Evolutionary conservation across 2,329 filamentous ascomycete genomes (phyloP).

Genomic region (Phialophora expanda): DNA sequence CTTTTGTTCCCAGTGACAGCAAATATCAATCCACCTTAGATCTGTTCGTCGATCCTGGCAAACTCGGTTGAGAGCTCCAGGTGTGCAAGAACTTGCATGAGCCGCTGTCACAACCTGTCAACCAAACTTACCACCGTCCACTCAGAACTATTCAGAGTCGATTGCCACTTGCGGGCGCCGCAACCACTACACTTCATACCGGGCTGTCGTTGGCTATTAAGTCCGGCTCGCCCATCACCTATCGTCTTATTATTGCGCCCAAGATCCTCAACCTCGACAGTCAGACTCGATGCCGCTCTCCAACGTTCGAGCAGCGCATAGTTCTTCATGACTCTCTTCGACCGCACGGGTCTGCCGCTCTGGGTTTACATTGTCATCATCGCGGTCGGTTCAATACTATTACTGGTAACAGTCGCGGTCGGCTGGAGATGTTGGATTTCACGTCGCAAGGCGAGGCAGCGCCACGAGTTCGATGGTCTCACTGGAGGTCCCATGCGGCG

Average conservation of each 20-base stretch:
- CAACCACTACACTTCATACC: constrained; percentile 1
- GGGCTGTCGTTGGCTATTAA: not conserved
- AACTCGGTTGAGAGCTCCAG: not conserved
- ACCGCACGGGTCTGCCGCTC: constrained; percentile 36
- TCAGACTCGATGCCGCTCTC: constrained; percentile 29
- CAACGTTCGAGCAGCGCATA: constrained; percentile 3
- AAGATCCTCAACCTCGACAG: not conserved
- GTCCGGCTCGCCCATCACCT: not conserved
- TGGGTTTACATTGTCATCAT: constrained; percentile 40
- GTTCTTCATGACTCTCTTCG: constrained; percentile 37
- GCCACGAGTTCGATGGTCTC: constrained; percentile 28
- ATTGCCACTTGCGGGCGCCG: not conserved
- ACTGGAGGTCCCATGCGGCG: constrained; percentile 36
- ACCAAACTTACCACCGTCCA: not conserved
- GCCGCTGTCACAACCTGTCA: constrained; percentile 5
- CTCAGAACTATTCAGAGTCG: not conserved
- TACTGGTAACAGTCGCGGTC: constrained; percentile 29
- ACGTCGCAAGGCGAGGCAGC: constrained; percentile 26
- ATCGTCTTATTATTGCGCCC: not conserved
- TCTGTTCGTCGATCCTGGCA: not conserved
- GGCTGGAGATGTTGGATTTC: constrained; percentile 29
- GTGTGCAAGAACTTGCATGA: not conserved
- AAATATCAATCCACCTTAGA: not conserved
- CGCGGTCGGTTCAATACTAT: constrained; percentile 33
- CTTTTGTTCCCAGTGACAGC: not conserved